Base-by-base conservation (phyloP, 352 stramenopile genomes). In the Pythium monospermum region DNA sequence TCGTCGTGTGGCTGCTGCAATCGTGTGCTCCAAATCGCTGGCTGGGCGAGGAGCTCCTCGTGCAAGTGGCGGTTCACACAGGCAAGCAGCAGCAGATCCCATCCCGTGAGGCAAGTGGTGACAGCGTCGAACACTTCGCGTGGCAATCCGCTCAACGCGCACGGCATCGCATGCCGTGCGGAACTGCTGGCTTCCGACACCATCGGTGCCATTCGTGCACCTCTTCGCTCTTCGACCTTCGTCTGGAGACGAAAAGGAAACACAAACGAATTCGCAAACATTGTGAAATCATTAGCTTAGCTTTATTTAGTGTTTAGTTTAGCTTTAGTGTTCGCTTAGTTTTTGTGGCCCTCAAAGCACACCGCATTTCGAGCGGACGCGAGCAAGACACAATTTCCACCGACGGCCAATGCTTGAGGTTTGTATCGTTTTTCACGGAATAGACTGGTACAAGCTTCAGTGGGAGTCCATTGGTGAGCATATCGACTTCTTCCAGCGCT, bases 361-460 rank as follows among this genome's bases (percentile, higher is more conserved):
- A 60, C 4, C 21, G 30, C 6, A 18, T 25, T 45, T 61, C 53
- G 4, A 45, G 38, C 25, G 53, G 53, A 18, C 53, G 33, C 4
- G 53, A 61, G 53, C 53, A 61, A 26, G 2, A 39, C 28, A 61
- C 53, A 23, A 45, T 39, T 28, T 51, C 7, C 21, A 61, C 46
- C 19, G 22, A 22, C 6, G 45, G 38, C 28, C 40, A 55, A 2
- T 44, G 22, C 12, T 51, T 31, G 25, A 54, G 11, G 11, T 55
- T 22, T 6, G 18, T 6, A 4, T 31, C 25, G 15, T 0, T 23
- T 3, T 21, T 27, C 21, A 61, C 39, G 18, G 30, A 51, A 18
- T 61, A 61, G 13, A 61, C 53, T 7, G 53, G 53, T 7, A 27
- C 21, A 18, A 55, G 33, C 53, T 45, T 40, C n/a, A 61, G n/a